phyloP scores from a whole-genome alignment of 1,284 basidiomycete genomes.

The Cutaneotrichosporon cavernicola region DNA sequence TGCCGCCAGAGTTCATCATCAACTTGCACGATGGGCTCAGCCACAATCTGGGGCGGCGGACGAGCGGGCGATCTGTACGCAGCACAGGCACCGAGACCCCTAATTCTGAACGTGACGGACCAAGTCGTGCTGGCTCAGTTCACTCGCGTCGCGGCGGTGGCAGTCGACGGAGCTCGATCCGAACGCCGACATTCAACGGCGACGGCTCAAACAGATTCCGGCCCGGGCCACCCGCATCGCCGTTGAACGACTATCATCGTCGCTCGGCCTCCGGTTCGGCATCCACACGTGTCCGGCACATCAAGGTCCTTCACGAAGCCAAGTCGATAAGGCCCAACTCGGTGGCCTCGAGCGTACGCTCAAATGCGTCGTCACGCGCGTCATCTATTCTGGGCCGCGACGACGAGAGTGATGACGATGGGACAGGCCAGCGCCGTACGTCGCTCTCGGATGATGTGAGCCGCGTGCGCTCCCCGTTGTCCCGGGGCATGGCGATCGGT shows the following conservation, averaged over 20 bases:
- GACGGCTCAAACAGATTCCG: constrained; percentile 27
- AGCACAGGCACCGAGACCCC: constrained; percentile 47
- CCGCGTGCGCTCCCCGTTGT: neutral
- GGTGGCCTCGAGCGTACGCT: constrained; percentile 41
- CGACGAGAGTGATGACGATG: constrained; percentile 21
- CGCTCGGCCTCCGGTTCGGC: constrained; percentile 41
- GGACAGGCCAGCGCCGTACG: neutral
- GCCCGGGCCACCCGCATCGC: constrained; percentile 31
- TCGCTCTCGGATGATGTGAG: neutral
- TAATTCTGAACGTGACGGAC: constrained; percentile 45
- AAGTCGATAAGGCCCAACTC: constrained; percentile 38
- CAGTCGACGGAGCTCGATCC: constrained; percentile 32
- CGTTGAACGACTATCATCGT: constrained; percentile 48
- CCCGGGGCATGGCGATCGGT: constrained; percentile 22
- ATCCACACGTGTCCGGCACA: constrained; percentile 43
- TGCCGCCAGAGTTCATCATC: constrained; percentile 33
- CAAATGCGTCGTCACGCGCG: constrained; percentile 38
- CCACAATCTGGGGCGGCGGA: constrained; percentile 37
- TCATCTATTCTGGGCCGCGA: constrained; percentile 30
- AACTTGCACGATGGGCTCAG: constrained; percentile 35
- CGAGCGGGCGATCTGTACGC: constrained; percentile 16
- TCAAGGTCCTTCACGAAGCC: constrained; percentile 45
- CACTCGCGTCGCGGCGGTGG: constrained; percentile 35
- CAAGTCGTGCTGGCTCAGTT: constrained; percentile 41
- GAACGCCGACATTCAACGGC: constrained; percentile 38